Evolutionary conservation across 2,329 filamentous ascomycete genomes (phyloP).

Genomic region (Alternaria triticina): DNA sequence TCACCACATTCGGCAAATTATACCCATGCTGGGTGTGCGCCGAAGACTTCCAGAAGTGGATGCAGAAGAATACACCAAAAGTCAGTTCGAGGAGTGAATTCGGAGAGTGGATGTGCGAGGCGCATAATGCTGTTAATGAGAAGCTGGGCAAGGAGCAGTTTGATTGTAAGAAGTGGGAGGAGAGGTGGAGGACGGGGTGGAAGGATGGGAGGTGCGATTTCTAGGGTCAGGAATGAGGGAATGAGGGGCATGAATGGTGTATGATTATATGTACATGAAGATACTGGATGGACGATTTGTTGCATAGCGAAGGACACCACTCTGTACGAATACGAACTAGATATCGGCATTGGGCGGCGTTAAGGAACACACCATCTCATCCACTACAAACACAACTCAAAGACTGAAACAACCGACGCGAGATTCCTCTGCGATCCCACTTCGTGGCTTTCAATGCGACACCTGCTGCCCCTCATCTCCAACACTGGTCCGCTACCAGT

Average conservation of each 20-base stretch:
- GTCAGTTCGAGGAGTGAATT: constrained; percentile 70
- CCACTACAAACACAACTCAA: no score
- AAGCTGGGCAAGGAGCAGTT: constrained; percentile 92
- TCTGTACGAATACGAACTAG: constrained; percentile 7
- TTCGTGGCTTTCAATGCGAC: not conserved
- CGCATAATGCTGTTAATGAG: constrained; percentile 84
- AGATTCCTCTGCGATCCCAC: no score
- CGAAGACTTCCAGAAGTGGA: constrained; percentile 85
- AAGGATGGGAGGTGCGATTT: constrained; percentile 71
- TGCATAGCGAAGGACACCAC: constrained; percentile 11
- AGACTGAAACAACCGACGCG: no score
- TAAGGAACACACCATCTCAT: not conserved
- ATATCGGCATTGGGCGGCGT: constrained; percentile 19
- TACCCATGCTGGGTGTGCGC: constrained; percentile 98
- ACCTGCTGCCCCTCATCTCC: not conserved
- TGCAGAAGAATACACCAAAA: constrained; percentile 72
- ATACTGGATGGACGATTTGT: not conserved
- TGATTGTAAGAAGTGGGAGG: constrained; percentile 87
- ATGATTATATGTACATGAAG: constrained; percentile 9
- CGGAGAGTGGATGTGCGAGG: constrained; percentile 81
- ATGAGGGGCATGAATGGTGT: constrained; percentile 1
- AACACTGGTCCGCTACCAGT: constrained; percentile 5
- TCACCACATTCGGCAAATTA: constrained; percentile 79
- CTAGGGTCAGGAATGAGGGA: constrained; percentile 15
- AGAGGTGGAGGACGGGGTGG: constrained; percentile 94